Base-by-base conservation (phyloP, 441 rosid genomes). In the Pelargonium exstipulatum region DNA sequence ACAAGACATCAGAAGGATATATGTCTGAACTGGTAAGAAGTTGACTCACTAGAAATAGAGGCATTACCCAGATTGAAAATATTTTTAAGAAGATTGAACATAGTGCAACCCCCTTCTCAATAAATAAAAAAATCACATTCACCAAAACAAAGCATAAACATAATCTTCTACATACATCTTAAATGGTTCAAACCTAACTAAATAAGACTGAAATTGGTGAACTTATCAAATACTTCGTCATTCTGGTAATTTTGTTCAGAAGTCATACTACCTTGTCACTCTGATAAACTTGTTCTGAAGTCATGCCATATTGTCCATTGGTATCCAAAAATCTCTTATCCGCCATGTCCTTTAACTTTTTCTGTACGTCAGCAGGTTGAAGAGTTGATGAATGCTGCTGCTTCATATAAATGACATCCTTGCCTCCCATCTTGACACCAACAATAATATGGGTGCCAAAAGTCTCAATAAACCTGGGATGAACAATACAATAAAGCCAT, bases 401-500 rank as follows among this genome's bases (percentile, higher is more conserved):
- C 69, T 92, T 95, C 65, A 89, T 79, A 76, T 86, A 89, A 77
- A 95, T 85, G 37, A 95, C 97, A 82, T 95, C 98, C 82, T 92
- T 95, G 64, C 98, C 99, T 45, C 99, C 99, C 97, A 92, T 88
- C 82, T 89, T 88, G 69, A 95, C 86, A 62, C 97, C 91, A 79
- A 88, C 92, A 67, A 91, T 82, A 65, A 95, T 84, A 83, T 95
- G 99, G 2, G 99, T 95, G 43, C 99, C 99, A 78, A 79, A 95
- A 32, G 67, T 83, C 74, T 87, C 87, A 66, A 95, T 90, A 81
- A 95, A 95, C 81, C 99, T 94, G 86, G 67, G 69, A 81, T 49
- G 20, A 42, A 32, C 10, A 73, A 57, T 58, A 49, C 10, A 55
- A 9, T 65, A 45, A 64, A 32, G 24, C 46, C 1, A 2, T 35